Evolutionary conservation across 192 early-diverging fungal genomes (phyloP), one percentile per base, ranked within the genome.

Genomic region (Endogone sp.): DNA sequence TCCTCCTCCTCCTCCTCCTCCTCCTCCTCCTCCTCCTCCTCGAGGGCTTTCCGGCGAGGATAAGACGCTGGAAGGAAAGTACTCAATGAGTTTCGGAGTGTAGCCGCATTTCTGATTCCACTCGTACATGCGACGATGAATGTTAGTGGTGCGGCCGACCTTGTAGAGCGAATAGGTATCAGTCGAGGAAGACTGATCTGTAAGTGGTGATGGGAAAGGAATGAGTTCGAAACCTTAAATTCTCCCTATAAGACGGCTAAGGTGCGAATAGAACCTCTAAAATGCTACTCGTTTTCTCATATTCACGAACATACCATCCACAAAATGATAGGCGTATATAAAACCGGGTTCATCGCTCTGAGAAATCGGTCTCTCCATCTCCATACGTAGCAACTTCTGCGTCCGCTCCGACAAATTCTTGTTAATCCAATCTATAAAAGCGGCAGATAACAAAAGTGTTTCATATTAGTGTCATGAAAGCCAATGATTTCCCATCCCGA

Each of bases 81-180:
- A 66, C 55, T 84, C 82, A 20, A 84, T 71, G 55, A 84, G 29
- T 16, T 62, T 27, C 22, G 82, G 82, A 3, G 69, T 71, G 3
- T 75, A 77, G 3, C 79, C 82, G 55, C 82, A 84, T 63, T 81
- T 75, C 22, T 75, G 69, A 22, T 66, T 66, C 82, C 82, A 84
- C 62, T 84, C 76, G 26, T 74, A 77, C 68, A 84, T 71, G 3
- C 82, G 71, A 2, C 82, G 74, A 22, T 67, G 69, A 1, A 84
- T 63, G 68, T 84, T 84, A 8, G 76, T 74, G 2, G 79, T 74
- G 8, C 82, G 66, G 2, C 82, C 82, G 23, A 84, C 76, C 57
- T 84, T 84, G 68, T 79, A 84, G 13, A 84, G 31, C 2, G 74
- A 74, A 44, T 75, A 73, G 0, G 75, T 75, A 4, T 56, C 59